These are phyloP conservation scores for Suhomyces pyralidae DNA, from an alignment of 805 yeast species.

Conservation along the genomic window DNA sequence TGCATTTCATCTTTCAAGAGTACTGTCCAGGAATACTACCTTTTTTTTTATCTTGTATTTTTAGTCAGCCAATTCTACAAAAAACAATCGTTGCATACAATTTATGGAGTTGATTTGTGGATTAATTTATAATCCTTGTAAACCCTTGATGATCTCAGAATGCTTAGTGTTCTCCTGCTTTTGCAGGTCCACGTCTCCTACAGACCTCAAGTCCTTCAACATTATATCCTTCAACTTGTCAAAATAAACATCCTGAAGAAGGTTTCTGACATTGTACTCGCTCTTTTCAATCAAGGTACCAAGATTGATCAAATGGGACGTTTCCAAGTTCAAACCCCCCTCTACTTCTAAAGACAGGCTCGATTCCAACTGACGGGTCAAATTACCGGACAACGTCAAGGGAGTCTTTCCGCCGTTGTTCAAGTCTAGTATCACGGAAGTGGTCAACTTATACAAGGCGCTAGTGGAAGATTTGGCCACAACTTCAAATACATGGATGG, in stretches of 20 bases:
- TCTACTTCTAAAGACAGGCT: conserved; percentile 39
- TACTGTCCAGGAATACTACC: no score
- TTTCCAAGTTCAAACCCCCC: conserved; percentile 38
- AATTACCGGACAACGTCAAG: conserved; percentile 67
- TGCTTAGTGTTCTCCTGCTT: conserved; percentile 32
- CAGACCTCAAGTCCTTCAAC: conserved; percentile 41
- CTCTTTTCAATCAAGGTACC: conserved; percentile 85
- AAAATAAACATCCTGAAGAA: conserved; percentile 90
- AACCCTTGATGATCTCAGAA: conserved; percentile 36
- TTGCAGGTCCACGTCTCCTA: conserved; percentile 33
- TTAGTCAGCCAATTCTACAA: no score
- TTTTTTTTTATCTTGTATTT: no score
- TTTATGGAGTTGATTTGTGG: no score
- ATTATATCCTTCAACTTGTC: conserved; percentile 90
- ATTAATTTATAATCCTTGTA: conserved; percentile 34
- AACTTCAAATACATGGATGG: conserved; percentile 88
- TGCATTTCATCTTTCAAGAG: no score
- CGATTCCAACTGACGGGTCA: conserved; percentile 79
- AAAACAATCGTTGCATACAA: no score
- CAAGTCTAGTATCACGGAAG: conserved; percentile 82
- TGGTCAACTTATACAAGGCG: conserved; percentile 67
- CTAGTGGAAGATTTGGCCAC: conserved; percentile 36
- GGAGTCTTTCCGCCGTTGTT: conserved; percentile 18
- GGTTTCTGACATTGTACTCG: conserved; percentile 81
- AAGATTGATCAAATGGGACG: conserved; percentile 78